These are phyloP conservation scores for Agaricus blazei DNA, from an alignment of 768 basidiomycete genomes.

Conservation along the genomic window DNA sequence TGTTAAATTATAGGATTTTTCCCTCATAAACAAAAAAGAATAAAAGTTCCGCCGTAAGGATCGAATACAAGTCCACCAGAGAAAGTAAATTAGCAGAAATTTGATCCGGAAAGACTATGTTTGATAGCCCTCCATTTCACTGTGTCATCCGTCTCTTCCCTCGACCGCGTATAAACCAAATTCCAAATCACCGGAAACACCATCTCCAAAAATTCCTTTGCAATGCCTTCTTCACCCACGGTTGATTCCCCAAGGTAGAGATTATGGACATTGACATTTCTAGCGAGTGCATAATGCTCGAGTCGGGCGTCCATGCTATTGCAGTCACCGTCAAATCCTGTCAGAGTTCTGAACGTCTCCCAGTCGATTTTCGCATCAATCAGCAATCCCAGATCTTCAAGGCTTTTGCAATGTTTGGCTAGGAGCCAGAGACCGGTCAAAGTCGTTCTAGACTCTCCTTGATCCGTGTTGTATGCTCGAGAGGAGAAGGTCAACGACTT, in stretches of 20 bases:
- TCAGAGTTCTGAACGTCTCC: not conserved
- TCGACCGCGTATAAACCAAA: not conserved
- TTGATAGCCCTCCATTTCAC: conserved; percentile 1
- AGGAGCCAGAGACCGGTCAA: conserved; percentile 4
- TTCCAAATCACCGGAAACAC: not conserved
- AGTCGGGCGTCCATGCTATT: not conserved
- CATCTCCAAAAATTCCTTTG: not conserved
- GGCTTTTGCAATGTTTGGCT: not conserved
- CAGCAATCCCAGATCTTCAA: not conserved
- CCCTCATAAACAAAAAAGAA: too few species aligned
- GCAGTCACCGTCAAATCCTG: not conserved
- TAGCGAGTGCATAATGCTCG: not conserved
- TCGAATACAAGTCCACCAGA: not conserved
- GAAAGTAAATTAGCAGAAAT: not conserved
- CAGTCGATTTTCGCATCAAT: conserved; percentile 1
- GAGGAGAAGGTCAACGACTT: not conserved
- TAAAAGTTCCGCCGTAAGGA: too few species aligned
- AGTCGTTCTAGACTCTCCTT: conserved; percentile 1
- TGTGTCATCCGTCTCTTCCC: not conserved
- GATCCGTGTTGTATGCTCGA: not conserved
- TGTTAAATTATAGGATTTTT: too few species aligned
- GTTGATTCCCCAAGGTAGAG: conserved; percentile 3
- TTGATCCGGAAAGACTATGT: not conserved
- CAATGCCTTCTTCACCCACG: not conserved
- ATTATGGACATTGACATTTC: not conserved